Base-by-base conservation (phyloP, 495 filamentous ascomycete genomes). In the Penicillium bialowiezense region DNA sequence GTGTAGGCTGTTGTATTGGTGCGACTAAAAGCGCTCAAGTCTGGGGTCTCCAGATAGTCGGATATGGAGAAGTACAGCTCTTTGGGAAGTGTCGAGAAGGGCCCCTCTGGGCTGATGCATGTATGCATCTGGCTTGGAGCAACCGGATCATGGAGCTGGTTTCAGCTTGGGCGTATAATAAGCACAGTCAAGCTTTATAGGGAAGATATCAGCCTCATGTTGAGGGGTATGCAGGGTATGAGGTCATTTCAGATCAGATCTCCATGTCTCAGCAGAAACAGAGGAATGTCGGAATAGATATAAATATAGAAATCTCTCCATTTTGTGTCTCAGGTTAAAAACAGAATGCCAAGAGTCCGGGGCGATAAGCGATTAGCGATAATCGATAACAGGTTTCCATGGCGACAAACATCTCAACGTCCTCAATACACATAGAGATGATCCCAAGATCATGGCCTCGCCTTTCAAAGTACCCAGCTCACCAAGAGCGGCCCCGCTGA, bases 401-500 rank as follows among this genome's bases (percentile, higher is more conserved):
- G 45, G 35, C 45, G 45, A 48, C 45, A 5, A 9, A 2, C 12
- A 32, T 32, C 26, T 37, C 40, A 12, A 10, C 7, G 21, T 39
- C n/a, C 2, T 46, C 14, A 47, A 28, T 34, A 44, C 35, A 33
- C 37, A 18, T 23, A 12, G 28, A 14, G 17, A 21, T 1, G 8
- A n/a, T 14, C 5, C n/a, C 5, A 5, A 3, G 20, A 40, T 13
- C 6, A 48, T 48, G 45, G 18, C 35, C 0, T 40, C 35, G 4
- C 45, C 45, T 15, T 35, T 39, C 7, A 48, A 51, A 39, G 36
- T 54, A 48, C 62, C 59, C 46, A 41, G 55, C 21, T 64, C 64
- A 2, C 69, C 67, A 33, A 64, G 48, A 20, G 52, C 41, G 12
- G 62, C 67, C 2, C 70, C 72, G 1, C 50, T 78, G 45, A n/a